A percentile compares a stretch with the other conserved stretches of the same genome.
phyloP scores from a whole-genome alignment of 371 early-diverging fungal species.

The Mortierella sp. region DNA sequence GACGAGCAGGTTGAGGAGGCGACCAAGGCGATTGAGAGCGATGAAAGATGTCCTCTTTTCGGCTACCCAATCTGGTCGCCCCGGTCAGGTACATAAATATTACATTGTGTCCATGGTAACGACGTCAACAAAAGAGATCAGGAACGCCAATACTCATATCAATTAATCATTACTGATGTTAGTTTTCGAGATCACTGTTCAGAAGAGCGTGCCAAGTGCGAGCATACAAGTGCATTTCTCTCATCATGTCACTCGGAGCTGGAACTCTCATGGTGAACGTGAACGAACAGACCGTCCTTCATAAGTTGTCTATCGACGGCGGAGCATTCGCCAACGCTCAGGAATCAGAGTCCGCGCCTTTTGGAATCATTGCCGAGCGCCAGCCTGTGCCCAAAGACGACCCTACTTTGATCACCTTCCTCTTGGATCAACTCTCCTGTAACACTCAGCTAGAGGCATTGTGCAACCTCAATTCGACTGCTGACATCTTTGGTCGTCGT shows the following conservation, averaged over 20 bases:
- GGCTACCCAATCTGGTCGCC: slow-evolving; percentile 26
- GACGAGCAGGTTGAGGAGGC: slow-evolving; percentile 48
- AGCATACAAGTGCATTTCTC: slow-evolving; percentile 63
- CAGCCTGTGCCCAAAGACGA: slow-evolving; percentile 37
- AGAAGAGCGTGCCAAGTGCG: slow-evolving; percentile 66
- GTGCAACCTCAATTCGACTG: slow-evolving; percentile 46
- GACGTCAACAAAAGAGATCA: neutral
- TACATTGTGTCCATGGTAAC: neutral
- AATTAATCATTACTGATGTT: slow-evolving; percentile 8
- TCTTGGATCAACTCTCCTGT: slow-evolving; percentile 48
- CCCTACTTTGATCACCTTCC: slow-evolving; percentile 48
- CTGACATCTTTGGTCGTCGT: slow-evolving; percentile 75
- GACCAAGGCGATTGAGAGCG: slow-evolving; percentile 45
- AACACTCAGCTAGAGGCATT: slow-evolving; percentile 38
- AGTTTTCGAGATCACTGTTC: slow-evolving; percentile 67
- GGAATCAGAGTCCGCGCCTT: slow-evolving; percentile 10
- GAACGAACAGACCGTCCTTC: slow-evolving; percentile 77
- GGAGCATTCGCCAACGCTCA: slow-evolving; percentile 38
- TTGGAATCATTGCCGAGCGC: neutral
- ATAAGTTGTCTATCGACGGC: slow-evolving; percentile 68
- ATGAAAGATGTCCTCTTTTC: slow-evolving; percentile 29
- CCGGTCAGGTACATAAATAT: slow-evolving; percentile 37
- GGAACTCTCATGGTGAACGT: slow-evolving; percentile 63
- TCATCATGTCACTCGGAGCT: slow-evolving; percentile 61
- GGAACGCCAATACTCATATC: neutral